Evolutionary conservation across 1,139 yeast genomes (phyloP).

Genomic region (Blastobotrys aristatus): DNA sequence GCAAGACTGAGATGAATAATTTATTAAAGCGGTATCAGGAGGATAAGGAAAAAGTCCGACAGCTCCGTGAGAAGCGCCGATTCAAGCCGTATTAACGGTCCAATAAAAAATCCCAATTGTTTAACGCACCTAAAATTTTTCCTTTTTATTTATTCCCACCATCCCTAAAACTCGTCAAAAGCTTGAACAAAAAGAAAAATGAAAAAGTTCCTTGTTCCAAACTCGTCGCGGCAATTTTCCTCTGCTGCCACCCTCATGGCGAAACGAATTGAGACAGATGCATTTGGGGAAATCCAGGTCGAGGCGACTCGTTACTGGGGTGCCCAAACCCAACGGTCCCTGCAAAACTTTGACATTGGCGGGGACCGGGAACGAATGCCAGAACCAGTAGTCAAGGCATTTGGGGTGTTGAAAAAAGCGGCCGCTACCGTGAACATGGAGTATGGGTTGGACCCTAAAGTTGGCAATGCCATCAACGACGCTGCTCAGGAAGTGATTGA

Average conservation of each 20-base stretch:
- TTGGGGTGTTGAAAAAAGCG: constrained; percentile 90
- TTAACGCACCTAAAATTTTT: background rate
- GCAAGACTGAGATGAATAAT: constrained; percentile 89
- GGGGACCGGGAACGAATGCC: constrained; percentile 90
- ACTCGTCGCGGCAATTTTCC: constrained; percentile 14
- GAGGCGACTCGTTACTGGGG: constrained; percentile 89
- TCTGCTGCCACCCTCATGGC: constrained; percentile 22
- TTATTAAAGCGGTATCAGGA: constrained; percentile 75
- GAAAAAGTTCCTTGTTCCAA: background rate
- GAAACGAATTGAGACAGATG: constrained; percentile 81
- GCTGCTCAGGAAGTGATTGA: constrained; percentile 95
- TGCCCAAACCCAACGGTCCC: constrained; percentile 89
- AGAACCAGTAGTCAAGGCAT: constrained; percentile 81
- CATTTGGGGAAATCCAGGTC: constrained; percentile 93
- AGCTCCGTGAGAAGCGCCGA: constrained; percentile 73
- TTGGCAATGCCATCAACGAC: constrained; percentile 78
- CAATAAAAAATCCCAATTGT: background rate
- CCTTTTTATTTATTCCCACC: constrained; percentile 1
- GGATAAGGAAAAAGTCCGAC: constrained; percentile 80
- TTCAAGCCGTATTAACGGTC: constrained; percentile 68
- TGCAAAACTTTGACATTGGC: constrained; percentile 92
- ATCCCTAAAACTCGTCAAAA: constrained; percentile 6
- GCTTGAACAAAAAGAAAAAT: background rate
- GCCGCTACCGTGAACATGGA: constrained; percentile 88
- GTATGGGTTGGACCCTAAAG: constrained; percentile 80